Evolutionary conservation across 2,329 filamentous ascomycete species (phyloP), one percentile per base, ranked within the genome.

Genomic region (Alternaria hordeiaustralica): DNA sequence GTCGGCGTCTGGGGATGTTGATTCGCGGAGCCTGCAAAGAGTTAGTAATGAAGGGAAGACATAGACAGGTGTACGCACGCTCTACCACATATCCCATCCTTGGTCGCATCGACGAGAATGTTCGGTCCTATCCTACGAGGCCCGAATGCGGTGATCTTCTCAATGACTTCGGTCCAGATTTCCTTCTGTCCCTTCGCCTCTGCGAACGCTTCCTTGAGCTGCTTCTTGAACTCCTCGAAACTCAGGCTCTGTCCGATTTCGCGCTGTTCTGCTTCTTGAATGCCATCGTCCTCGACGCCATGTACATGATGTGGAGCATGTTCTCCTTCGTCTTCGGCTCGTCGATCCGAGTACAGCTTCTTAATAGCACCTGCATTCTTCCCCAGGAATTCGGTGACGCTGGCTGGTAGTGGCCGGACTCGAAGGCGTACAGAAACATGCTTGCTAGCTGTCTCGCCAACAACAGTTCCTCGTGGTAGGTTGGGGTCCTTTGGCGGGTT

Each of bases 131-230:
- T 89, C 70, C 95, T 85, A 60, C 92, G 86, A 2, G 96, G 95
- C 0, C 95, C 96, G 78, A 99, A 99, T 0, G 93, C 91, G n/a
- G 90, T 88, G 71, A 99, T 95, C 73, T 89, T 89, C 64, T 96
- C 90, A 26, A 96, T 87, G 11, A 90, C 84, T 65, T 89, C 88
- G 67, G 88, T 89, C 93, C 94, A 98, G 2, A 88, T 79, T 12
- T 97, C 93, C 43, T 87, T 88, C 59, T 91, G 88, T 15, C 89
- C 89, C 75, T 94, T 93, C 43, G 89, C 87, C 26, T 87, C 87
- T 53, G 92, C 88, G 64, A 98, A 90, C 1, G 85, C 85, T 18
- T 86, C 80, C 65, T 88, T 85, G 1, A 99, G 86, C 71, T 94
- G 87, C 54, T 87, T 84, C 75, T 90, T 92, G 74, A 99, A 92